Percentiles rank a stretch among this genome's conserved stretches.
These are phyloP conservation scores for Penicillium glabrum DNA, from an alignment of 2,329 filamentous ascomycete species.

Conservation along the genomic window DNA sequence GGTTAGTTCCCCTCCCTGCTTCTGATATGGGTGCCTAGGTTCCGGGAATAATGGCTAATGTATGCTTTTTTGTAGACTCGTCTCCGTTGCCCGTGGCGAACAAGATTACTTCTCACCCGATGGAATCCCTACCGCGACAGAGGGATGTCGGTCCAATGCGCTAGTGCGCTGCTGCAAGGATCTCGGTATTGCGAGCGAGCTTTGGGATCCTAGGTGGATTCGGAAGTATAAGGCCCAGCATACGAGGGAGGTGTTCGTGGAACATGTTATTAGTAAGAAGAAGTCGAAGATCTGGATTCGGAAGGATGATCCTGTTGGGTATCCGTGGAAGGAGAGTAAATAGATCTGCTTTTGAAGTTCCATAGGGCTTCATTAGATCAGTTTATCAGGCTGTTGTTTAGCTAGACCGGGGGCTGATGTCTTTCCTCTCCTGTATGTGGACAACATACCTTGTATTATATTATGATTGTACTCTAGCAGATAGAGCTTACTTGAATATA, in stretches of 20 bases:
- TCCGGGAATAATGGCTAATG: not conserved
- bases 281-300: slow-evolving; percentile 82
- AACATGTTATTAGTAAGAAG: slow-evolving; percentile 84
- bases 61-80: slow-evolving; percentile 60
- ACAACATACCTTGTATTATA: slow-evolving; percentile 1
- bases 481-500: not conserved
- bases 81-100: slow-evolving; percentile 89
- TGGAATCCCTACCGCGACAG: slow-evolving; percentile 87
- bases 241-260: slow-evolving; percentile 81
- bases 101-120: slow-evolving; percentile 91
- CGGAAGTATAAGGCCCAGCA: slow-evolving; percentile 74
- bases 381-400: no score
- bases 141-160: slow-evolving; percentile 97
- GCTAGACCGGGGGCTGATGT: not conserved
- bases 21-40: not conserved
- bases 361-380: no score
- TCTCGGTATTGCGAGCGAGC: slow-evolving; percentile 86
- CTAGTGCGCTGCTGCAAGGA: slow-evolving; percentile 99
- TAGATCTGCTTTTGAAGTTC: slow-evolving; percentile 1
- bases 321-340: slow-evolving; percentile 58
- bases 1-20: slow-evolving; percentile 53
- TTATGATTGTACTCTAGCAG: not conserved
- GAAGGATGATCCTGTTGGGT: slow-evolving; percentile 74
- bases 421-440: not conserved
- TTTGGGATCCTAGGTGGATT: slow-evolving; percentile 95